These are phyloP conservation scores for Neurospora crassa DNA, from an alignment of 2,329 filamentous ascomycete species.

Conservation along the genomic window DNA sequence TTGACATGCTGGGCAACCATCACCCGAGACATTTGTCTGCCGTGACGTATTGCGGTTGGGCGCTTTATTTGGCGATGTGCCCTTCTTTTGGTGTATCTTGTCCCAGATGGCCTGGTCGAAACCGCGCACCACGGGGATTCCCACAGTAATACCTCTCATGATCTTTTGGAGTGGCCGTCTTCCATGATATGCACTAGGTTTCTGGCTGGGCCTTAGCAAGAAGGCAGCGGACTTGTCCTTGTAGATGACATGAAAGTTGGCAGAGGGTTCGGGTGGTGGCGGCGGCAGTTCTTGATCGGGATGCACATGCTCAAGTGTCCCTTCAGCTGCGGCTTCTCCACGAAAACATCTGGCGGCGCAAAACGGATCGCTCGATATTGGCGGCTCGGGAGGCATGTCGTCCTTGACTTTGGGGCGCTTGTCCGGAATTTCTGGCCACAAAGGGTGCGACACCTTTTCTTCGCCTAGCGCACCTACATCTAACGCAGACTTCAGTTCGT, in stretches of 20 bases:
- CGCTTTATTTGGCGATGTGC: conserved; percentile 2
- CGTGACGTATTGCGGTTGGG: neutral
- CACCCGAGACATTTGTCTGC: conserved; percentile 15
- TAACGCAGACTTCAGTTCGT: conserved; percentile 82
- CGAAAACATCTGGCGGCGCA: conserved; percentile 51
- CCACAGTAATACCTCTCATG: conserved; percentile 71
- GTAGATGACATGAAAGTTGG: conserved; percentile 77
- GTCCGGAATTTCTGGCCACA: conserved; percentile 60
- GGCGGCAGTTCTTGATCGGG: conserved; percentile 29
- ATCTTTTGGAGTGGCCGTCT: conserved; percentile 76
- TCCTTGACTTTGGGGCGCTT: conserved; percentile 25
- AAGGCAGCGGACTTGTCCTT: conserved; percentile 69
- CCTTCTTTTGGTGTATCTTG: conserved; percentile 47
- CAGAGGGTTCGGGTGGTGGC: conserved; percentile 43
- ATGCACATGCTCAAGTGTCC: conserved; percentile 34
- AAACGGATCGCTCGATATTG: conserved; percentile 44
- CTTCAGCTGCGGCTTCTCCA: conserved; percentile 49
- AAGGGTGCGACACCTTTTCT: conserved; percentile 74
- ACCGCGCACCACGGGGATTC: conserved; percentile 79
- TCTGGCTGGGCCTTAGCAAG: conserved; percentile 74
- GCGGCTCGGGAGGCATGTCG: conserved; percentile 24
- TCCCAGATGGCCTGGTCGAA: conserved; percentile 76
- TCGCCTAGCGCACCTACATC: conserved; percentile 86
- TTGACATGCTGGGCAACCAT: conserved; percentile 48
- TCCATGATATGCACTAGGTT: conserved; percentile 77